These are phyloP conservation scores for Tricholoma sp. DNA, from an alignment of 768 basidiomycete species.

Conservation along the genomic window DNA sequence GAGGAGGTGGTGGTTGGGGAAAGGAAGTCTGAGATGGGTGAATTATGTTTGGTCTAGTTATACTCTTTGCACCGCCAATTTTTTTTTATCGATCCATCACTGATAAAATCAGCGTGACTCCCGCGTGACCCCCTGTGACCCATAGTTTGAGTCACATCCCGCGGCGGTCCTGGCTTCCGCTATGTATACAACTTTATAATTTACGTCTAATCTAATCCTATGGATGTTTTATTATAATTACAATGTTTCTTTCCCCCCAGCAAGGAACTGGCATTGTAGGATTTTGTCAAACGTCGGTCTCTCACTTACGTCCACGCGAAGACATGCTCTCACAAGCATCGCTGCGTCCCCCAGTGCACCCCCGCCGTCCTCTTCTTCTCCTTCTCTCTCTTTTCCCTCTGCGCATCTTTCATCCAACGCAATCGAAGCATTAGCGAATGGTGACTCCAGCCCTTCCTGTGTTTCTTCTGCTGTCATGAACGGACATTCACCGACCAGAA, in stretches of 20 bases:
- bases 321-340: constrained; percentile 76
- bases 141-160: constrained; percentile 33
- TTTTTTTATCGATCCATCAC: constrained; percentile 63
- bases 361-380: constrained; percentile 78
- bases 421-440: constrained; percentile 72
- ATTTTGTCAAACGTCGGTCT: constrained; percentile 87
- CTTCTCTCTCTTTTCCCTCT: constrained; percentile 67
- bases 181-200: too few relatives aligned
- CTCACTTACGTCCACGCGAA: constrained; percentile 70
- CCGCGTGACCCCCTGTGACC: constrained; percentile 27
- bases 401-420: constrained; percentile 75
- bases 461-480: constrained; percentile 90
- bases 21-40: constrained; percentile 27
- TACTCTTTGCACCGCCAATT: constrained; percentile 45
- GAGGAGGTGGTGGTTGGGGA: constrained; percentile 47
- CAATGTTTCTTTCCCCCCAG: constrained; percentile 47
- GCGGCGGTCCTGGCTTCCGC: too few relatives aligned
- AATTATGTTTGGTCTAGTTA: constrained; percentile 57
- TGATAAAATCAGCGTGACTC: constrained; percentile 44
- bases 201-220: too few relatives aligned
- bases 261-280: constrained; percentile 74
- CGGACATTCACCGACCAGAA: constrained; percentile 88
- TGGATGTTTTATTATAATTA: too few relatives aligned
- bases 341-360: constrained; percentile 82
- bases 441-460: constrained; percentile 74